Evolutionary conservation across 2,329 filamentous ascomycete genomes (phyloP), one percentile per base, ranked within the genome.

Genomic region (Talaromyces sp.): DNA sequence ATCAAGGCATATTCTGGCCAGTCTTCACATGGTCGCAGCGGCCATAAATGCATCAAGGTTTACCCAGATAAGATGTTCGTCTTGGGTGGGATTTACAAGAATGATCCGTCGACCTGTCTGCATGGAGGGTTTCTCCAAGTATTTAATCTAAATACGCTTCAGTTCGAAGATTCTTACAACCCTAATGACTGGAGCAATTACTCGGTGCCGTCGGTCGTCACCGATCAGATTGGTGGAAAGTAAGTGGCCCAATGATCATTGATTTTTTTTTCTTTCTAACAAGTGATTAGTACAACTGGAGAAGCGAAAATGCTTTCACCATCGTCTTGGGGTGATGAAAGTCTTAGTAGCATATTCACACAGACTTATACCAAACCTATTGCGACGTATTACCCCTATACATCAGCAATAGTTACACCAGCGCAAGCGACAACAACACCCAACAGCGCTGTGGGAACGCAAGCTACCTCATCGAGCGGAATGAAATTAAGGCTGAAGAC

Each of bases 311-410:
- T 58, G 2, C 69, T 65, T 1, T 63, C 68, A 2, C 75, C 76
- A 29, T 38, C 58, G 0, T 64, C 65, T 2, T 91, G 87, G 84
- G 80, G 79, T 59, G 80, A 76, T 62, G 71, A 71, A 66, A 80
- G 67, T 2, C 82, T 91, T 1, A 78, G 73, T 0, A 73, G 73
- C 4, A 74, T 91, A 19, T 91, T 91, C 67, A 76, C 75, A 0
- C 82, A 78, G 0, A 68, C 78, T 4, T 91, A 91, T 69, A 77
- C 84, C 3, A 83, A 79, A 7, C 77, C 79, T 69, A 84, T 91
- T 51, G 79, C 77, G 5, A 83, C 79, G 0, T 89, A 84, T 72
- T 91, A 87, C 70, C 88, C 89, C 0, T 91, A 91, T 58, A 13
- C 45, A 13, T 36, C 60, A 34, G 6, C 51, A 34, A 45, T 22